Evolutionary conservation across 1,139 yeast genomes (phyloP), one percentile per base, ranked within the genome.

Genomic region (Pichia sp.): DNA sequence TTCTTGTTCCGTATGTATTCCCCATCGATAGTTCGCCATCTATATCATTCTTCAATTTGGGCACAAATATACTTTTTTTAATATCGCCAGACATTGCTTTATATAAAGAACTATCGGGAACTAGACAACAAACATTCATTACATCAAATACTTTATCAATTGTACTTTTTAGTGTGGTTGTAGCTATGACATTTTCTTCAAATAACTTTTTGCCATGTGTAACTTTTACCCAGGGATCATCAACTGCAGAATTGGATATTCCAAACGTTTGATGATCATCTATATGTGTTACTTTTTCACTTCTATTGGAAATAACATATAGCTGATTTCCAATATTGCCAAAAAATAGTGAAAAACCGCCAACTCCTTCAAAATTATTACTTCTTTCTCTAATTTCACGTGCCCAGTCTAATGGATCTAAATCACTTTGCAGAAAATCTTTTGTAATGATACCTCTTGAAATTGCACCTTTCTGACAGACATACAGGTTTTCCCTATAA

Each of bases 321-420:
- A 77, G 12, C 6, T 62, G 60, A 6, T 36, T 26, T 3, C 61
- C 59, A 7, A 47, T 12, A 2, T 82, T 71, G 0, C 97, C 97
- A 62, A 82, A 85, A 39, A 92, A 65, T 53, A 92, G 68, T 8
- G 85, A 80, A 64, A 90, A 90, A n/a, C 95, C 96, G 0, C 96
- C 96, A 20, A 89, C 77, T 35, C 71, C 66, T 9, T 64, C 58
- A 27, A 86, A 64, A 16, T 65, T 56, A 3, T 70, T 59, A 18
- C 70, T 63, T 11, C 63, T 54, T 2, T 56, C 39, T 13, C 64
- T 62, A 11, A 77, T 54, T 22, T 67, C 65, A 0, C 61, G 54
- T 46, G 64, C 72, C 92, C 87, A 75, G 47, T 70, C 72, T 1
- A 69, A 71, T 8, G 77, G 60, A 0, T 60, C 66, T 24, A 63